These are phyloP conservation scores for Backusella macrospora DNA, from an alignment of 192 early-diverging fungal genomes.

Conservation along the genomic window DNA sequence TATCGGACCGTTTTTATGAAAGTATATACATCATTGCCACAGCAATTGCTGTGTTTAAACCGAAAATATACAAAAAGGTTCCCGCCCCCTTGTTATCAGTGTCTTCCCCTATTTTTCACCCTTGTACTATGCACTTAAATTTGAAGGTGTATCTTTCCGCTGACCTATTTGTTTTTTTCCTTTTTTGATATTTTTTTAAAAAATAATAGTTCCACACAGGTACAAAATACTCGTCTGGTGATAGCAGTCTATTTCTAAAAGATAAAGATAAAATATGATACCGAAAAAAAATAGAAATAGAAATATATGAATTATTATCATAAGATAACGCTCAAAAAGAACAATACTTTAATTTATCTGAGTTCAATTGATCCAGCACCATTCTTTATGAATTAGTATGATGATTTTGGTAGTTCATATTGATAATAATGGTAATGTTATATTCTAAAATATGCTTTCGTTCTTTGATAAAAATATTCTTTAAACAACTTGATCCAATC, in stretches of 20 bases:
- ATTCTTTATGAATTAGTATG: neutral
- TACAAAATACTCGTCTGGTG: neutral
- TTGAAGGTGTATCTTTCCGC: neutral
- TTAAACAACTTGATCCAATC: neutral
- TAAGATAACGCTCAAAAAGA: slow-evolving; percentile 7
- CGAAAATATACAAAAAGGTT: slow-evolving; percentile 5
- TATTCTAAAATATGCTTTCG: neutral
- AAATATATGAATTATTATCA: neutral
- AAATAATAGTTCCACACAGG: neutral
- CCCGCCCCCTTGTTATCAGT: slow-evolving; percentile 1
- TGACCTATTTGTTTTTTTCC: neutral
- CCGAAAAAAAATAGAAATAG: neutral
- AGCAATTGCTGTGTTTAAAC: slow-evolving; percentile 6
- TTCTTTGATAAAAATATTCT: slow-evolving; percentile 1
- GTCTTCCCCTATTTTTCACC: slow-evolving; percentile 9
- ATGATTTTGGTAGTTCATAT: neutral
- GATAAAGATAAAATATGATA: neutral
- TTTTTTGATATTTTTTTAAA: neutral
- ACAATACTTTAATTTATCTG: neutral
- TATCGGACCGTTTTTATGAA: neutral
- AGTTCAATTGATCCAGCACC: slow-evolving; percentile 6
- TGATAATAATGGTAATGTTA: neutral
- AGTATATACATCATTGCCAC: neutral
- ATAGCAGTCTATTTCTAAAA: slow-evolving; percentile 11
- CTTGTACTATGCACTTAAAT: slow-evolving; percentile 1